A percentile compares a stretch with the other conserved stretches of the same genome.
Conservation (phyloP, 1,284 basidiomycete species). For the Mycena sp. region DNA sequence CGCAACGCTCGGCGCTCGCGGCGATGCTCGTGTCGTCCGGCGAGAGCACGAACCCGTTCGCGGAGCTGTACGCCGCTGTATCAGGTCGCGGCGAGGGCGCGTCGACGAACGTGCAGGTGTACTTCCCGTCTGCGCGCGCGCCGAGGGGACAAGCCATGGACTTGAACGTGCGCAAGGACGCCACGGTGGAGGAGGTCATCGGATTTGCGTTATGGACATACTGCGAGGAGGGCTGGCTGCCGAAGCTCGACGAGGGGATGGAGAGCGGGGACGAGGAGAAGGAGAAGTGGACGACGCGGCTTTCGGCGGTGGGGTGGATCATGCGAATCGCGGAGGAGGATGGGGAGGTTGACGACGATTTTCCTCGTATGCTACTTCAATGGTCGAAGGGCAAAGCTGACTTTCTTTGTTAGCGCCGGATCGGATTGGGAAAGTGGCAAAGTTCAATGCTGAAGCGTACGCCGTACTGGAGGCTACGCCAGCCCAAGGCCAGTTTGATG, state of each 20-base stretch:
- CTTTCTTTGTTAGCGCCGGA: constrained; percentile 78
- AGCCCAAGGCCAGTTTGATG: constrained; percentile 70
- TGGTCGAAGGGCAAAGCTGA: constrained; percentile 5
- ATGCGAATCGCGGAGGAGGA: constrained; percentile 96
- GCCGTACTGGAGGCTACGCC: constrained; percentile 84
- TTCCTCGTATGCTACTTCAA: constrained; percentile 75
- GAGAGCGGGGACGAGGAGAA: constrained; percentile 71
- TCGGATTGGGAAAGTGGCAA: constrained; percentile 83
- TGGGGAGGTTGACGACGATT: constrained; percentile 98
- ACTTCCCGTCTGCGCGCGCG: constrained; percentile 85
- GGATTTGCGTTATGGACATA: constrained; percentile 93
- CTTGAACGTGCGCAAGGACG: constrained; percentile 85
- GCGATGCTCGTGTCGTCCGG: constrained; percentile 70
- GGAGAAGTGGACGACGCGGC: constrained; percentile 63
- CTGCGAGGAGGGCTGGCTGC: constrained; percentile 88
- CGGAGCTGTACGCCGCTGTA: constrained; percentile 83
- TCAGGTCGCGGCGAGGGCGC: constrained; percentile 76
- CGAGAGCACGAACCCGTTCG: constrained; percentile 79
- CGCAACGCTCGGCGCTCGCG: constrained; percentile 67
- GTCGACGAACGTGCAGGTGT: constrained; percentile 79
- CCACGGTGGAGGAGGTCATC: constrained; percentile 94
- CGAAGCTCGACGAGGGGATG: constrained; percentile 76
- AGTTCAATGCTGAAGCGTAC: constrained; percentile 93
- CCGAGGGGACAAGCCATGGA: constrained; percentile 68
- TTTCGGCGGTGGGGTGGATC: constrained; percentile 92